Evolutionary conservation across 2,329 filamentous ascomycete species (phyloP).

Genomic region (Epichloe amarillans): DNA sequence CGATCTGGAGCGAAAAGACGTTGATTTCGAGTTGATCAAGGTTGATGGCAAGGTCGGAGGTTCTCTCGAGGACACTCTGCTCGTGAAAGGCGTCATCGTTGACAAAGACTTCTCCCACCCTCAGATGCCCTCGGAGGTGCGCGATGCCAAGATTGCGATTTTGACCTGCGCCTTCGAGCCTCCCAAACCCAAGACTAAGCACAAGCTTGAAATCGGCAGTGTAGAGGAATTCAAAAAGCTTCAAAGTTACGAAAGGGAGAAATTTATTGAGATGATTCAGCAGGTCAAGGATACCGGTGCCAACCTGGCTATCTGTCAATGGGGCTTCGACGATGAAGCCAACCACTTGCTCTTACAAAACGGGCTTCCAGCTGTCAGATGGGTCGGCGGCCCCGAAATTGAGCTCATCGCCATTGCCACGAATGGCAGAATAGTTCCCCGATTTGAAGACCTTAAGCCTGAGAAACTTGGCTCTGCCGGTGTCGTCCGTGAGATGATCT

Average conservation of each 20-base stretch:
- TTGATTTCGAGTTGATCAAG: slow-evolving; percentile 98
- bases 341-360: slow-evolving; percentile 97
- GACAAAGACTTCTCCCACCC: slow-evolving; percentile 99
- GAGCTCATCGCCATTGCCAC: slow-evolving; percentile 97
- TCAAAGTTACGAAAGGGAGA: slow-evolving; percentile 87
- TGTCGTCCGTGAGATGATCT: slow-evolving; percentile 85
- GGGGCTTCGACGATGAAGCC: slow-evolving; percentile 98
- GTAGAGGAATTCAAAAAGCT: slow-evolving; percentile 98
- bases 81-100: slow-evolving; percentile 95
- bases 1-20: slow-evolving; percentile 89
- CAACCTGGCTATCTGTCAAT: slow-evolving; percentile 96
- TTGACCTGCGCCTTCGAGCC: slow-evolving; percentile 97
- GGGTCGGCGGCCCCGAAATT: slow-evolving; percentile 97
- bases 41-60: slow-evolving; percentile 97
- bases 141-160: slow-evolving; percentile 93
- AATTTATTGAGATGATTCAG: slow-evolving; percentile 97
- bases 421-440: slow-evolving; percentile 91
- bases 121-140: slow-evolving; percentile 94
- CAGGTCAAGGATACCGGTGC: slow-evolving; percentile 96
- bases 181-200: slow-evolving; percentile 98
- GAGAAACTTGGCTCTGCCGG: slow-evolving; percentile 88
- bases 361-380: slow-evolving; percentile 85
- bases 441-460: slow-evolving; percentile 84
- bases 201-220: slow-evolving; percentile 93
- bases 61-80: slow-evolving; percentile 77